phyloP scores from a whole-genome alignment of 2,329 filamentous ascomycete genomes.

The Fusarium torreyae region DNA sequence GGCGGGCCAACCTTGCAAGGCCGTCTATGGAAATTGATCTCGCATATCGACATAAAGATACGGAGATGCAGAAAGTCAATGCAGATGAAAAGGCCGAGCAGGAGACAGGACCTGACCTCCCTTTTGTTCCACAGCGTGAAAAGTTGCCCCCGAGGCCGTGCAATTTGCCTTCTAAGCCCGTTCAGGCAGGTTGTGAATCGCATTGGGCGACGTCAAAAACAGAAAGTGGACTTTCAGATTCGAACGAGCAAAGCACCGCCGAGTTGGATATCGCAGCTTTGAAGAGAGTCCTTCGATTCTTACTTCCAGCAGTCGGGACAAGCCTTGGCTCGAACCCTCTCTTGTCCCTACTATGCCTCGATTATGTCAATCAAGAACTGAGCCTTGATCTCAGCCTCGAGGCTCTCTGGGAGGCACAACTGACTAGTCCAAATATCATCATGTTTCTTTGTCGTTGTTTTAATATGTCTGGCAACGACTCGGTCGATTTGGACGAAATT shows the following conservation, averaged over 20 bases:
- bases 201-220: too few species aligned
- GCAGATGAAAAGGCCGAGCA: not conserved
- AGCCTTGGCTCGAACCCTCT: too few species aligned
- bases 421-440: not conserved
- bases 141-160: not conserved
- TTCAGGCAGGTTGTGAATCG: not conserved
- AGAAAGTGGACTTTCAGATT: too few species aligned
- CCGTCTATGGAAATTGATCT: constrained; percentile 18
- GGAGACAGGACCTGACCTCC: not conserved
- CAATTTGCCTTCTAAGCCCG: not conserved
- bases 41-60: not conserved
- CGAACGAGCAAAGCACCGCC: too few species aligned
- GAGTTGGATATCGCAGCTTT: too few species aligned
- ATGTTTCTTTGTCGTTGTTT: not conserved
- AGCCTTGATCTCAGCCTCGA: not conserved
- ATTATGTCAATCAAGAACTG: too few species aligned
- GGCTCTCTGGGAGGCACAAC: not conserved
- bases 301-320: too few species aligned
- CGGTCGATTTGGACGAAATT: not conserved
- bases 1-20: constrained; percentile 24
- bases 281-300: too few species aligned
- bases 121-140: not conserved
- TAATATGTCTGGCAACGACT: not conserved
- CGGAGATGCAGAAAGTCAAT: not conserved
- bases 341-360: too few species aligned